These are phyloP conservation scores for Leccinum holopus DNA, from an alignment of 1,284 basidiomycete genomes.

Conservation along the genomic window DNA sequence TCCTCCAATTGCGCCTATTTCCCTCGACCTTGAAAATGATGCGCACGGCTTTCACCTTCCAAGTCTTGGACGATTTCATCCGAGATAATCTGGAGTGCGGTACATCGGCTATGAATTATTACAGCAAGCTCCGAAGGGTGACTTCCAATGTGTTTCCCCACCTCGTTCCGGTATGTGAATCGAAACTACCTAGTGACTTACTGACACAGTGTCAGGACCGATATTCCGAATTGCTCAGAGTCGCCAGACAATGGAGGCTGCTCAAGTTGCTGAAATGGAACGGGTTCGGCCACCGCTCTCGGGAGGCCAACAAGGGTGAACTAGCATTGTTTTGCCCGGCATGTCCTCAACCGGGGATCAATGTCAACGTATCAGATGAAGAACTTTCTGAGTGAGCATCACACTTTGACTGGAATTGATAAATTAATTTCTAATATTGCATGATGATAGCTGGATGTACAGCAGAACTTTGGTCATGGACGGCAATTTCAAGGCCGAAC, in stretches of 20 bases:
- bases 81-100: too few species aligned
- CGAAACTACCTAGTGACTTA: too few species aligned
- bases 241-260: neutral
- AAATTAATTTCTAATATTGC: too few species aligned
- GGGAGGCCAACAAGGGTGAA: neutral
- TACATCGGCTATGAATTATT: conserved; percentile 10
- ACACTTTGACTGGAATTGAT: too few species aligned
- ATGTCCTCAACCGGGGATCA: neutral
- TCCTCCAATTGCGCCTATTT: neutral
- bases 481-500: neutral
- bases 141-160: conserved; percentile 26
- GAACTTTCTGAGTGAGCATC: neutral
- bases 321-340: neutral
- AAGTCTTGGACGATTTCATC: too few species aligned
- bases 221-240: neutral
- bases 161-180: conserved; percentile 11
- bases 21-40: neutral
- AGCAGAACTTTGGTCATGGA: neutral
- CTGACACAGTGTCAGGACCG: neutral
- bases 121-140: conserved; percentile 18
- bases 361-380: neutral
- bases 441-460: too few species aligned
- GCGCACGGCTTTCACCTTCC: too few species aligned
- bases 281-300: neutral
- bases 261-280: neutral